Conservation (phyloP, 495 filamentous ascomycete species). For the Parathielavia hyrcaniae region DNA sequence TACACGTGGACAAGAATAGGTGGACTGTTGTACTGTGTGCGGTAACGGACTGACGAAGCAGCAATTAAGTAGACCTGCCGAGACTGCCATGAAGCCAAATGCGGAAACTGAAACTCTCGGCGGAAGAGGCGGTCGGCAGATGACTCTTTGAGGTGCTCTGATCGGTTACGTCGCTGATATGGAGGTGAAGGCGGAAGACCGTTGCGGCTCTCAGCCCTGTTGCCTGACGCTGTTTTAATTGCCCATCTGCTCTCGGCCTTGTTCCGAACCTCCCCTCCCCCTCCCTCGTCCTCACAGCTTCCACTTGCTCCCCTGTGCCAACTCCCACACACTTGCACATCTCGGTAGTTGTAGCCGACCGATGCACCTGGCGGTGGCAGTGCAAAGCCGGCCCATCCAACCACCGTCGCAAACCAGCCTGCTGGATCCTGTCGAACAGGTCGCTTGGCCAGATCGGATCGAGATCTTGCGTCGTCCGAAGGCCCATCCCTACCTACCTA, state of each 20-base stretch:
- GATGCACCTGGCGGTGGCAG: constrained; percentile 18
- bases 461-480: background rate
- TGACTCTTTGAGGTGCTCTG: background rate
- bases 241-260: background rate
- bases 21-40: background rate
- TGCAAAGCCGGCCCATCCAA: constrained; percentile 17
- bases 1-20: constrained; percentile 10
- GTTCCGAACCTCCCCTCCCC: background rate
- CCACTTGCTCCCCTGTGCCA: background rate
- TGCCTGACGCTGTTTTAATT: constrained; percentile 6
- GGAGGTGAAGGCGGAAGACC: constrained; percentile 4
- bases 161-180: constrained; percentile 1
- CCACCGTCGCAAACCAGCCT: background rate
- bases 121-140: constrained; percentile 5
- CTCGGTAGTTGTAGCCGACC: background rate
- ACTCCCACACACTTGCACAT: constrained; percentile 11
- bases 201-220: background rate
- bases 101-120: background rate
- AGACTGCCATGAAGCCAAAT: background rate
- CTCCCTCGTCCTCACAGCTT: background rate
- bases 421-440: background rate
- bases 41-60: background rate
- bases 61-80: background rate
- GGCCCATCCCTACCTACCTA: background rate
- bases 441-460: background rate